Base-by-base conservation (phyloP, 1,284 basidiomycete species). In the Pholiota adiposa region DNA sequence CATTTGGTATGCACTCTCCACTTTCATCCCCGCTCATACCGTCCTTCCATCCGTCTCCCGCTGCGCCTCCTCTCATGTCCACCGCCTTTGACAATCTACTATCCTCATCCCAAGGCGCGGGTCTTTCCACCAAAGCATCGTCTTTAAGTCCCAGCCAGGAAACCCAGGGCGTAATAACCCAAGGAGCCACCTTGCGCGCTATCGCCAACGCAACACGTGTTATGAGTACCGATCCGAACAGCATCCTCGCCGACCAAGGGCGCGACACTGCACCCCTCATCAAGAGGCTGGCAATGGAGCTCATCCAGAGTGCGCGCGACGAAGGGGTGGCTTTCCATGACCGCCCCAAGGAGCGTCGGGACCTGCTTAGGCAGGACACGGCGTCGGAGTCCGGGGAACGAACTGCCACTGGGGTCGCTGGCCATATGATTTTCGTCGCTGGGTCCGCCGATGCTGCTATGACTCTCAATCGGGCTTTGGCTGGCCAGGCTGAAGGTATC, bases 161-260 rank as follows among this genome's bases (percentile, higher is more conserved):
- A 21, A 63, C 70, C 18, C 67, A 67, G 1, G 65, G 65, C 4
- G 56, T 68, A 25, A 66, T 76, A 51, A 75, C 72, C 21, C 90
- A 90, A 69, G 88, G 88, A 2, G 70, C 86, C 0, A 82, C 86
- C 0, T 68, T 94, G 6, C 83, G 83, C n/a, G 92, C 92, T 0
- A 92, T 94, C 57, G 82, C 84, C n/a, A 86, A 92, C 58, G 91
- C 92, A 0, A 94, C 90, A n/a, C 86, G 94, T 0, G 89, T 96
- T 36, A 92, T 96, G 87, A 93, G 92, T 0, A 82, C 87, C 2
- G 93, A 93, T 65, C 85, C 92, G 0, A 77, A 81, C 11, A 93
- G 91, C 61, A 86, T 96, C 55, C 81, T 96, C 2, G 78, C 83
- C 1, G 87, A 91, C 65, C 80, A 86, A 54, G 88, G 87, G 0